Percentiles rank a stretch among this genome's conserved stretches.
Evolutionary conservation across 108 stramenopile genomes (phyloP).

Genomic region (Stephanodiscus triporus): DNA sequence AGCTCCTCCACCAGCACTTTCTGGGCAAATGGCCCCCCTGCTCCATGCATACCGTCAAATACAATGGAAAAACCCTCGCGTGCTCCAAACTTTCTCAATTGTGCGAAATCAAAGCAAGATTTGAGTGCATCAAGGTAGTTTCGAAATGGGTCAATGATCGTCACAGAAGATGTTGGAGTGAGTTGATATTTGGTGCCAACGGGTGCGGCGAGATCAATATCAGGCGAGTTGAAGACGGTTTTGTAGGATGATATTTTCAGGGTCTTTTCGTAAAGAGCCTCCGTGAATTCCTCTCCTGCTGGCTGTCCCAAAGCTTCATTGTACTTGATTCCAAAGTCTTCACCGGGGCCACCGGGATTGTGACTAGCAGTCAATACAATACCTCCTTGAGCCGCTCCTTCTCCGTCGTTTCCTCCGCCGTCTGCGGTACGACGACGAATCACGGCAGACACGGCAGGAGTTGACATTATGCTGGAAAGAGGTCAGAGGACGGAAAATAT

Average conservation of each 20-base stretch:
- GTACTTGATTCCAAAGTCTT: slow-evolving; percentile 98
- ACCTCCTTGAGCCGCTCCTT: slow-evolving; percentile 78
- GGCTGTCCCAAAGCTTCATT: slow-evolving; percentile 96
- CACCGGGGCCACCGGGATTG: slow-evolving; percentile 99
- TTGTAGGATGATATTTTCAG: slow-evolving; percentile 67
- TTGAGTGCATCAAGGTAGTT: slow-evolving; percentile 88
- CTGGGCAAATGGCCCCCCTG: slow-evolving; percentile 95
- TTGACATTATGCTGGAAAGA: slow-evolving; percentile 86
- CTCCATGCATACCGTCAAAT: slow-evolving; percentile 99
- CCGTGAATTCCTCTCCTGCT: slow-evolving; percentile 95
- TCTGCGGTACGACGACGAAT: slow-evolving; percentile 60
- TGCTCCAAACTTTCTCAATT: slow-evolving; percentile 69
- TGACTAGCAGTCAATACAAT: slow-evolving; percentile 98
- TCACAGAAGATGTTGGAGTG: slow-evolving; percentile 70
- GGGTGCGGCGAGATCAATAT: slow-evolving; percentile 67
- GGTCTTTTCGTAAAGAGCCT: slow-evolving; percentile 78
- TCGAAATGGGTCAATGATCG: slow-evolving; percentile 84
- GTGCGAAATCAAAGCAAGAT: slow-evolving; percentile 94
- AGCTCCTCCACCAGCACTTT: slow-evolving; percentile 93
- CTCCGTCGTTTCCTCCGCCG: slow-evolving; percentile 52
- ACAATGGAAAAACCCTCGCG: slow-evolving; percentile 86
- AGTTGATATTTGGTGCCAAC: slow-evolving; percentile 68
- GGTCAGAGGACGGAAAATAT: background rate
- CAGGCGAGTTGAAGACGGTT: slow-evolving; percentile 59
- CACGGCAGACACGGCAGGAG: slow-evolving; percentile 91